Evolutionary conservation across 2,329 filamentous ascomycete species (phyloP).

Genomic region (Colletotrichum sp.): DNA sequence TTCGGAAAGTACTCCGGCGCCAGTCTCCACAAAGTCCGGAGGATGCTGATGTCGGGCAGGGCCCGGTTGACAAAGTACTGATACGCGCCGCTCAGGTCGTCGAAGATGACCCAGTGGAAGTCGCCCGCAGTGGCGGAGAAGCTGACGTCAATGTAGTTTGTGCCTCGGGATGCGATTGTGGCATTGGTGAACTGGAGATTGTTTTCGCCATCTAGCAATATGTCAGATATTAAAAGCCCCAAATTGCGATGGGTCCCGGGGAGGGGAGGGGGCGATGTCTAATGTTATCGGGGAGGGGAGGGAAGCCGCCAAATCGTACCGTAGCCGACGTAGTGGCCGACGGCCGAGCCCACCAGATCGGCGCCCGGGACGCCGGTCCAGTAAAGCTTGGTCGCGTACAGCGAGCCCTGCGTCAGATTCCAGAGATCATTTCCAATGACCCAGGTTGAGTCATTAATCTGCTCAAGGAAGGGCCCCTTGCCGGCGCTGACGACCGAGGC

Average conservation of each 20-base stretch:
- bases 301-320: neutral
- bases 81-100: slow-evolving; percentile 17
- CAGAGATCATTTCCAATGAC: slow-evolving; percentile 21
- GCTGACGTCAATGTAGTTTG: slow-evolving; percentile 18
- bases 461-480: slow-evolving; percentile 14
- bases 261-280: neutral
- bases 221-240: neutral
- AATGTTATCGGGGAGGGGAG: neutral
- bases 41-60: slow-evolving; percentile 16
- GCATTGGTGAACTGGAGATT: slow-evolving; percentile 15
- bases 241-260: neutral
- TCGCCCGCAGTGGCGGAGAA: slow-evolving; percentile 13
- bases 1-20: slow-evolving; percentile 13
- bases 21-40: slow-evolving; percentile 16
- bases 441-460: slow-evolving; percentile 12
- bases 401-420: slow-evolving; percentile 20
- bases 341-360: slow-evolving; percentile 18
- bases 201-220: slow-evolving; percentile 8
- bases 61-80: slow-evolving; percentile 22
- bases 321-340: slow-evolving; percentile 15
- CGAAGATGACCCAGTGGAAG: slow-evolving; percentile 21
- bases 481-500: neutral
- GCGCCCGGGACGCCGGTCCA: slow-evolving; percentile 18
- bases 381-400: slow-evolving; percentile 16
- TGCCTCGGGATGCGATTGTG: slow-evolving; percentile 6